Base-by-base conservation (phyloP, 2,329 filamentous ascomycete species). In the Capronia americana region DNA sequence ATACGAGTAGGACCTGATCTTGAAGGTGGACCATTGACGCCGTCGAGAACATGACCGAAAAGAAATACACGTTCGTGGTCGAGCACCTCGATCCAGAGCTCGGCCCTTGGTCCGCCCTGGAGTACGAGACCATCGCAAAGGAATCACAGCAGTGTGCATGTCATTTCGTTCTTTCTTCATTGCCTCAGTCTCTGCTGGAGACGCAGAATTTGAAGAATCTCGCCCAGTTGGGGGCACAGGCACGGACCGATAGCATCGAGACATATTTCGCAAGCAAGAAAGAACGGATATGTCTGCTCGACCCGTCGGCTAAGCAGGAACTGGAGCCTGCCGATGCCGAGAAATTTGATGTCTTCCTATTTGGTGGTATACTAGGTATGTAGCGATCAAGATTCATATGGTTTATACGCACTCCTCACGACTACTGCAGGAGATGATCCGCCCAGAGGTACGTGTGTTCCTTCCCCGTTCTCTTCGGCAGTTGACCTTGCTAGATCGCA, bases 61-160 rank as follows among this genome's bases (percentile, higher is more conserved):
- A 23, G n/a, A 57, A 48, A 71, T 91, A 93, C 79, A 93, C 88
- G 51, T 97, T 95, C 80, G 91, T 98, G 74, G 93, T 98, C 73
- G 94, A 98, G 83, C 94, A 99, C 80, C 88, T 99, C 71, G 95
- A 99, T 81, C 90, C 92, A 48, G 95, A 99, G 79, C 86, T 99
- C 32, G 95, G 96, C 38, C 87, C 88, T 48, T 99, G 95, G 95
- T 98, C 95, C 26, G 88, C 92, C 70, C 87, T 98, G 61, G 95
- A 99, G 82, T 99, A 99, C 81, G 83, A 88, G 63, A 87, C 90
- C 75, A 97, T 99, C 77, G 92, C 92, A 59, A 83, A 86, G 67
- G 95, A 99, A 82, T 92, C 91, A 60, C 82, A 87, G 69, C 84
- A 85, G 26, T 81, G 87, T 3, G 86, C 86, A 38, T 87, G 88